Base-by-base conservation (phyloP, 1,284 basidiomycete genomes). In the Caloboletus inedulis region DNA sequence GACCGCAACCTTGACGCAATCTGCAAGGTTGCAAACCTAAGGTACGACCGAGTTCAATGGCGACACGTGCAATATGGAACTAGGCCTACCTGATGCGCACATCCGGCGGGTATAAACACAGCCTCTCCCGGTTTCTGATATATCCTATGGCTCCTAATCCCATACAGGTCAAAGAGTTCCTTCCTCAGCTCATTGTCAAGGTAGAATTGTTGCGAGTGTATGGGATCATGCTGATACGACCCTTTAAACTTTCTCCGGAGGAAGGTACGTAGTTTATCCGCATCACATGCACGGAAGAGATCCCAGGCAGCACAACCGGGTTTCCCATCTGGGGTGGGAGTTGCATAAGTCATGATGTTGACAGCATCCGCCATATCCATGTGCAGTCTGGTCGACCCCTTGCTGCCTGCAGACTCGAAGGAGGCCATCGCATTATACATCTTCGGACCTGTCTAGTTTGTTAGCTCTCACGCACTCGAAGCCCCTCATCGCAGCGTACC, bases 301-400 rank as follows among this genome's bases (percentile, higher is more conserved):
- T 97, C 94, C 95, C 95, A 98, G 0, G 86, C 89, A 0, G 95
- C 95, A 57, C 82, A 87, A 1, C 94, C 94, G 1, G 82, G 79
- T 13, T 76, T 71, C 7, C 86, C 87, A 58, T 89, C 81, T 0
- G 79, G 74, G 4, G 79, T 79, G 2, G 70, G 62, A 7, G 84
- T 76, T 8, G 91, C 81, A 67, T 85, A 85, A 9, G 91, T 80
- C 89, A 98, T 93, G 60, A 97, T 81, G 69, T 98, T 98, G 56
- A 97, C 75, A 2, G 93, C 94, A 63, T 98, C 94, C 0, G 94
- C 93, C 79, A 96, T 93, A 70, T 98, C 94, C 92, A 96, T 95
- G 66, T 98, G 94, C 48, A 98, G 69, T 43, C 92, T 77, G 3
- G 95, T 98, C 23, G 89, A 85, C 8, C 91, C 89, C 61, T 88